Conservation (phyloP, 2,329 filamentous ascomycete genomes). For the Pseudocercospora fijiensis region DNA sequence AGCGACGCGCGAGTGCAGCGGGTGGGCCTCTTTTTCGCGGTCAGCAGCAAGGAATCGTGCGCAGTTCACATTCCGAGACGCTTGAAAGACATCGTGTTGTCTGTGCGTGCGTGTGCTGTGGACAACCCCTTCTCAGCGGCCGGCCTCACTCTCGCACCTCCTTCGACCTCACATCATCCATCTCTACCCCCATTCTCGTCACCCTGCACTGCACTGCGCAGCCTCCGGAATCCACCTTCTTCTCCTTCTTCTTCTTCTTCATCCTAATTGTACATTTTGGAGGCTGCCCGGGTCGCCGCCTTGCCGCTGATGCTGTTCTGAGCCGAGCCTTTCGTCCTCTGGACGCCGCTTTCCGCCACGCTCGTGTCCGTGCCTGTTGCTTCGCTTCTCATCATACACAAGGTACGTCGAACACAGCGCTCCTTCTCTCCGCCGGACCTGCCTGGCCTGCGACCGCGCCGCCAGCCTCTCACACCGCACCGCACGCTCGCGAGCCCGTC, state of each 20-base stretch:
- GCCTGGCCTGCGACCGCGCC: background rate
- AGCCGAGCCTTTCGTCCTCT: slow-evolving; percentile 10
- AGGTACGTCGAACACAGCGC: slow-evolving; percentile 9
- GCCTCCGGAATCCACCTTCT: background rate
- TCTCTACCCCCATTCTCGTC: slow-evolving; percentile 11
- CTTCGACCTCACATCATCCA: slow-evolving; percentile 5
- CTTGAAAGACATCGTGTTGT: background rate
- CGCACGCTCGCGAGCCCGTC: background rate
- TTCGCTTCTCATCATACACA: background rate
- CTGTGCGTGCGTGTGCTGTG: background rate
- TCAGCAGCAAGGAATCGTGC: background rate
- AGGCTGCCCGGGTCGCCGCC: slow-evolving; percentile 10
- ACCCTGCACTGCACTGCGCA: slow-evolving; percentile 4
- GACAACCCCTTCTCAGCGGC: background rate
- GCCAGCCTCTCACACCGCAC: slow-evolving; percentile 3
- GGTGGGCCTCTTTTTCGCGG: background rate
- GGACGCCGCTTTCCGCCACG: slow-evolving; percentile 15
- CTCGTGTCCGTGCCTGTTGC: background rate
- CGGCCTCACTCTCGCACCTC: slow-evolving; percentile 4
- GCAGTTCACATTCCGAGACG: background rate
- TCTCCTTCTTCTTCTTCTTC: background rate
- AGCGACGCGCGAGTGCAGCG: background rate
- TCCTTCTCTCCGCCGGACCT: background rate
- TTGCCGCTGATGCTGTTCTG: slow-evolving; percentile 19
- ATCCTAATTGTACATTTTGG: slow-evolving; percentile 2